Conservation (phyloP, 306 rosid genomes). For the Cucurbita pepo region DNA sequence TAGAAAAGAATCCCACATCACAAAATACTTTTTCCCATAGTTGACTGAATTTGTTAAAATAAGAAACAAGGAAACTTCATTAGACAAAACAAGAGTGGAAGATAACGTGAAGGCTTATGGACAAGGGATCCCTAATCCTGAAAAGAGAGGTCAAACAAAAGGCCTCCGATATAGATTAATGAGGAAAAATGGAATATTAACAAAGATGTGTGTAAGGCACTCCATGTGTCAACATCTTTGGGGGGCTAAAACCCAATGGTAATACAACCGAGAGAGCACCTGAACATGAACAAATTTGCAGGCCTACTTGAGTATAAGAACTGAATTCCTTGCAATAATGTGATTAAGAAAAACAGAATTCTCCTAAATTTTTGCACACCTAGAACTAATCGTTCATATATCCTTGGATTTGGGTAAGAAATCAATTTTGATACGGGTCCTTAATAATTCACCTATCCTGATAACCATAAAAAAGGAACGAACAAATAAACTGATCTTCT, state of each 20-base stretch:
- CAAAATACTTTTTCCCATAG: not conserved
- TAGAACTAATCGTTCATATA: not conserved
- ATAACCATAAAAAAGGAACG: not conserved
- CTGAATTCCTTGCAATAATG: not conserved
- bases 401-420: not conserved
- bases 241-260: not conserved
- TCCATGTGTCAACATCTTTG: not conserved
- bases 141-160: not conserved
- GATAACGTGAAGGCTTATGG: not conserved
- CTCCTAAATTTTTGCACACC: not conserved
- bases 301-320: not conserved
- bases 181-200: not conserved
- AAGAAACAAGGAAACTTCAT: not conserved
- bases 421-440: not conserved
- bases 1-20: not conserved
- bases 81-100: not conserved
- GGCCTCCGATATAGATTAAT: not conserved
- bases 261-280: not conserved
- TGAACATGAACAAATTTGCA: not conserved
- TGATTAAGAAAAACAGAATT: not conserved
- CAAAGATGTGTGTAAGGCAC: not conserved
- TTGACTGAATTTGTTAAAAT: not conserved
- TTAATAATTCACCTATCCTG: not conserved
- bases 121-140: not conserved
- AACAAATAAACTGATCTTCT: not conserved